These are phyloP conservation scores for Claviceps maximensis DNA, from an alignment of 2,329 filamentous ascomycete genomes.

Conservation along the genomic window DNA sequence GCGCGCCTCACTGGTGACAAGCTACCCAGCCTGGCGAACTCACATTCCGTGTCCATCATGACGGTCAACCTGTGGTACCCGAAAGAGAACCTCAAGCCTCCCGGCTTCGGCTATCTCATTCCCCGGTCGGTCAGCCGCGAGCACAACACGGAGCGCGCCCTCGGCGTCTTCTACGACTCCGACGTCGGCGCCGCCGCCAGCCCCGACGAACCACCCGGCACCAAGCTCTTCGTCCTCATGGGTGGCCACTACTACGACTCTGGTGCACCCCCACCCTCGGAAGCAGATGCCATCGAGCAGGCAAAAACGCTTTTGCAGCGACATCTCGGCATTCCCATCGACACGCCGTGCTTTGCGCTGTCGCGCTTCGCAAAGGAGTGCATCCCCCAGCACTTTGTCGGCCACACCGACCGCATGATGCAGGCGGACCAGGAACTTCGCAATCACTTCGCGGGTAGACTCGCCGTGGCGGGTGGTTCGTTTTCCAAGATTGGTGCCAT, in stretches of 20 bases:
- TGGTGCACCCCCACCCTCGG: conserved; percentile 34
- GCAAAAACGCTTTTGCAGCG: conserved; percentile 56
- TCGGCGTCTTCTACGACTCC: conserved; percentile 89
- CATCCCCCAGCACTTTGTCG: conserved; percentile 82
- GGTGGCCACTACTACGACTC: conserved; percentile 77
- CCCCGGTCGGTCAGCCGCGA: conserved; percentile 57
- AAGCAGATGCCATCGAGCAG: conserved; percentile 54
- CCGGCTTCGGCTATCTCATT: conserved; percentile 85
- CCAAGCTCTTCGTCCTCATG: conserved; percentile 87
- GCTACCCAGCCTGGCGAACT: conserved; percentile 37
- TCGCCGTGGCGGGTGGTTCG: conserved; percentile 50
- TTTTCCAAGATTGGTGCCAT: conserved; percentile 40
- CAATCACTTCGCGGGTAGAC: conserved; percentile 42
- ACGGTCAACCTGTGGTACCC: conserved; percentile 83
- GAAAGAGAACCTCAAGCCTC: conserved; percentile 45
- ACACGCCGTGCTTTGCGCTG: conserved; percentile 45
- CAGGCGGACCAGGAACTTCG: conserved; percentile 41
- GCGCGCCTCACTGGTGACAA: conserved; percentile 20
- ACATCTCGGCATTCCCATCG: conserved; percentile 56
- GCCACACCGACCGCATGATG: conserved; percentile 53
- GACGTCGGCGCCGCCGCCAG: conserved; percentile 34
- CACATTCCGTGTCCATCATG: conserved; percentile 68
- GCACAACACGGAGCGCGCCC: conserved; percentile 67
- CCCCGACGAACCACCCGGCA: conserved; percentile 47
- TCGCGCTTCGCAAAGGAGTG: conserved; percentile 52